Conservation (phyloP, 139 green algal genomes). For the Astrephomene gubernaculifera region DNA sequence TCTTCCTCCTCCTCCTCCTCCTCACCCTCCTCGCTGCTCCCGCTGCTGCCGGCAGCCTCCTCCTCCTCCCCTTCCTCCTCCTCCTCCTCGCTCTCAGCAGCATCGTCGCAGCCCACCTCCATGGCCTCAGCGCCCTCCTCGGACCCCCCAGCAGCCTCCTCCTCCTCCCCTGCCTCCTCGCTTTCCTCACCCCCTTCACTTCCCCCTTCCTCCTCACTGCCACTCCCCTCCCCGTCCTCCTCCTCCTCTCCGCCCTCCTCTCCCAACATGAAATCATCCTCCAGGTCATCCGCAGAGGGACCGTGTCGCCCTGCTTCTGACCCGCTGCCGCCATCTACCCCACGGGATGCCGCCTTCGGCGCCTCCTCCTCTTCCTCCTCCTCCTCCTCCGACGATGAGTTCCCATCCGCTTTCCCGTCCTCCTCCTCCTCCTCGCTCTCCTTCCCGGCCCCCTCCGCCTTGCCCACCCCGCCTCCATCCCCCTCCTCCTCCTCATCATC, state of each 20-base stretch:
- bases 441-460: neutral
- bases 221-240: constrained; percentile 1
- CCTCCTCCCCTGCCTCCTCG: constrained; percentile 8
- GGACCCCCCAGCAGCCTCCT: neutral
- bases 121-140: neutral
- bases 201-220: constrained; percentile 32
- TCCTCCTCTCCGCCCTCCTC: neutral
- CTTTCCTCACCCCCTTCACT: constrained; percentile 29
- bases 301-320: constrained; percentile 1
- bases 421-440: neutral
- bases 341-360: neutral
- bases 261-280: constrained; percentile 38
- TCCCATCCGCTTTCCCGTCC: neutral
- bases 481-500: constrained; percentile 14
- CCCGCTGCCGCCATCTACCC: neutral
- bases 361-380: neutral
- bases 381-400: neutral
- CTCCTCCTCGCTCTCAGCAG: neutral
- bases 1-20: constrained; percentile 21
- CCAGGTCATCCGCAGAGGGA: constrained; percentile 11
- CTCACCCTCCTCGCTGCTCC: neutral
- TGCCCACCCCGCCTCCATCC: neutral
- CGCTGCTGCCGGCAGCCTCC: neutral
- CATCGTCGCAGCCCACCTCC: constrained; percentile 3
- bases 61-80: constrained; percentile 34